Base-by-base conservation (phyloP, 2,329 filamentous ascomycete genomes). In the Coniochaeta pulveracea region DNA sequence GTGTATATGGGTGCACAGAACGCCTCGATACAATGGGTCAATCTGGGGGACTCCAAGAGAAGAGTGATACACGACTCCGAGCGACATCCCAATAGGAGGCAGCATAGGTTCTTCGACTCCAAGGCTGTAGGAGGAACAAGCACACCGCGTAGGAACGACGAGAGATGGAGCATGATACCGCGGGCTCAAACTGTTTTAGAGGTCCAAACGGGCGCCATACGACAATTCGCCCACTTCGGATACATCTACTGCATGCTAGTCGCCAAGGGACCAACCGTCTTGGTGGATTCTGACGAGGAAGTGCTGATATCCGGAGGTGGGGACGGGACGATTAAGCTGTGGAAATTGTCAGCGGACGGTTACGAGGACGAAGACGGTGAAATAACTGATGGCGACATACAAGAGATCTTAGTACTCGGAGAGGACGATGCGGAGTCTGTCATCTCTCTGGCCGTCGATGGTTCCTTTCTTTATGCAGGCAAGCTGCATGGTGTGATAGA, bases 201-300 rank as follows among this genome's bases (percentile, higher is more conserved):
- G 51, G 86, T 95, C 38, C 80, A 85, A 47, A 74, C 77, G 32
- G 73, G 82, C 15, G 80, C 88, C 36, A 83, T 93, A 37, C 73
- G 70, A 37, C 82, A 91, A 47, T 98, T 93, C 58, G 86, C 91
- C 2, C 91, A 98, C 54, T 89, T 80, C 54, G 91, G 93, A 27
- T 96, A 95, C 52, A 78, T 98, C 0, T 95, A 95, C 55, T 93
- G 86, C 55, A 96, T 96, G 89, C 67, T 93, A 5, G 67, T 98
- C 38, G 78, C 85, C 1, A 76, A 73, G 39, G 84, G 83, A 0
- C 67, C 70, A 0, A 75, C 70, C 0, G 64, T 75, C 2, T 67
- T 85, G 6, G 69, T 85, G 4, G 80, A 80, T 6, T 65, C 72
- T 0, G 76, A 84, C 2, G 76, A 81, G 17, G 88, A 96, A 45